phyloP scores from a whole-genome alignment of 2,329 filamentous ascomycete genomes.

The Microdochium bolleyi region DNA sequence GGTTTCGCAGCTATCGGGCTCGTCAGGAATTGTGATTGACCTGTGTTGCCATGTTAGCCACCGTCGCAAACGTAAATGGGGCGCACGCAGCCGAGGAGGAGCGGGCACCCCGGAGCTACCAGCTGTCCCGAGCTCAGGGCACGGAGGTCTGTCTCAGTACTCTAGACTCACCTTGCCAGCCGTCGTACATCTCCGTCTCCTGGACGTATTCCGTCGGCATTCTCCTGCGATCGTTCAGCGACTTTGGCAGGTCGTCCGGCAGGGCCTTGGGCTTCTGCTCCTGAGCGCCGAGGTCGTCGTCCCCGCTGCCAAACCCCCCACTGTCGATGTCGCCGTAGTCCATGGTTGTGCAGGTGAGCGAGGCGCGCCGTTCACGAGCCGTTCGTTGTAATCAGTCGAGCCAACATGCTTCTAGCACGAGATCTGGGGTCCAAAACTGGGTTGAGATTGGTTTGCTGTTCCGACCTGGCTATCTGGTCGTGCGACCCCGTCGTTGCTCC shows the following conservation, averaged over 20 bases:
- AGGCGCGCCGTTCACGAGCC: background rate
- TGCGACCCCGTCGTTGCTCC: background rate
- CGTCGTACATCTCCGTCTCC: constrained; percentile 97
- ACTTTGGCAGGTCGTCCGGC: constrained; percentile 81
- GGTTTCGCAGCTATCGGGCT: constrained; percentile 79
- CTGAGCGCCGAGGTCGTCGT: constrained; percentile 8
- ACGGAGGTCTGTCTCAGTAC: too few relatives aligned
- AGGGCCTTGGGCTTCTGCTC: constrained; percentile 44
- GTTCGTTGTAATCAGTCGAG: background rate
- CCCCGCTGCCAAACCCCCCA: constrained; percentile 31
- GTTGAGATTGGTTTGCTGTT: background rate
- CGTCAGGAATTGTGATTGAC: constrained; percentile 91
- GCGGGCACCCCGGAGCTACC: constrained; percentile 7
- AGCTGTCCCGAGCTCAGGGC: too few relatives aligned
- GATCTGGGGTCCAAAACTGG: background rate
- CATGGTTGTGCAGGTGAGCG: constrained; percentile 38
- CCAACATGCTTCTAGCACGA: background rate
- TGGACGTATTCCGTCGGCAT: constrained; percentile 58
- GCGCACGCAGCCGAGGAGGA: background rate
- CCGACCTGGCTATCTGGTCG: background rate
- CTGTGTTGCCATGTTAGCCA: constrained; percentile 33
- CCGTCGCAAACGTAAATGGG: background rate
- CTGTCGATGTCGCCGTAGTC: constrained; percentile 46
- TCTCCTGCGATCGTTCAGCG: constrained; percentile 77
- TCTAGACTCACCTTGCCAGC: constrained; percentile 80